Evolutionary conservation across 192 early-diverging fungal genomes (phyloP), one percentile per base, ranked within the genome.

Genomic region (Linnemannia schmuckeri): DNA sequence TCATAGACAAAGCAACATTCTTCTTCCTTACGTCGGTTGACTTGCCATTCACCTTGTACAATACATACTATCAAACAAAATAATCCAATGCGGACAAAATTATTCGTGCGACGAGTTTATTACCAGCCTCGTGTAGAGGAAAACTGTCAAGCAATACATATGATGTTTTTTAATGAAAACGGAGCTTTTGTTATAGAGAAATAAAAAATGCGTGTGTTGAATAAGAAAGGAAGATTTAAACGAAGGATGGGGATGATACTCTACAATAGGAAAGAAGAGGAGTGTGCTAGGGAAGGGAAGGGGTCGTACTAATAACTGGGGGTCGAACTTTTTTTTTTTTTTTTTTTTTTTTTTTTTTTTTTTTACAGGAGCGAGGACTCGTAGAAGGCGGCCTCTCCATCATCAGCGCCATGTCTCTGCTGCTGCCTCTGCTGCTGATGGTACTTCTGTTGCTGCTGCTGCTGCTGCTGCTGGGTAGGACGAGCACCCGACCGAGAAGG

Each of bases 351-450:
- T 13, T 49, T 18, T 7, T 12, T 12, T 30, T 10, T 27, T 17
- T 42, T 70, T 75, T 87, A 87, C 72, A 87, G 40, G 44, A 87
- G 75, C 18, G 79, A 78, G 2, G 85, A 66, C 24, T 81, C 85
- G 68, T 87, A 87, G 70, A 87, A 87, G 12, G 77, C 74, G 15
- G 41, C 61, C 5, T 87, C 85, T 10, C 78, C 79, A 42, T 72
- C 79, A 37, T 74, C 72, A 63, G 61, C 61, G 0, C 42, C 40
- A 30, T 63, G 33, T 27, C 72, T 52, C 22, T 37, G 55, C 37
- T 73, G 46, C 41, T 75, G 73, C 44, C 79, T 74, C 35, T 72
- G 47, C 24, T 75, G 74, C 70, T 86, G 78, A 33, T 73, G 70
- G 35, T 73, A 70, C 42, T 73, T 72, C 10, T 46, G 61, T 20